A percentile compares a stretch with the other conserved stretches of the same genome.
phyloP scores from a whole-genome alignment of 202 grass and related monocot genomes.

The Schoenoplectus triqueter region DNA sequence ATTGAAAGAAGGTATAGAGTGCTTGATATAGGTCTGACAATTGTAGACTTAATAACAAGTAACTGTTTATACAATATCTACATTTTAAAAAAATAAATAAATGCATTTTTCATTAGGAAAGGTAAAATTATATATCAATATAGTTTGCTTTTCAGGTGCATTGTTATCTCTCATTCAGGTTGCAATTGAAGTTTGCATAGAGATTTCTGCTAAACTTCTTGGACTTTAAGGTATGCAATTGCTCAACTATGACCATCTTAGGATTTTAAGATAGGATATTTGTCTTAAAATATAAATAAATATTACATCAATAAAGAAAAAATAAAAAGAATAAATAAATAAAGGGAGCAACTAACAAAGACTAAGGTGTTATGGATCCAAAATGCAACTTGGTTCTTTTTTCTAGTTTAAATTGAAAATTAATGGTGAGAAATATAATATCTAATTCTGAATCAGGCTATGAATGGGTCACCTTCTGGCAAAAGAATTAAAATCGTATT shows the following conservation, averaged over 20 bases:
- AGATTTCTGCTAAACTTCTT: background rate
- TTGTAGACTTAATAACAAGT: background rate
- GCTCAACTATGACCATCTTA: background rate
- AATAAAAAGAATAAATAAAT: background rate
- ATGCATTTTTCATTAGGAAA: background rate
- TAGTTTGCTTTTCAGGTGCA: background rate
- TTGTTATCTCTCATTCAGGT: constrained; percentile 16
- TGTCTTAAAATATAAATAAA: too few species aligned
- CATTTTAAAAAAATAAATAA: too few species aligned
- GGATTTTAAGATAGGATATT: background rate
- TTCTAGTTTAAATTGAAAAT: constrained; percentile 13
- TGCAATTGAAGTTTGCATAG: background rate
- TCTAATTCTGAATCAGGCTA: constrained; percentile 47
- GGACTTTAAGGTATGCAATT: constrained; percentile 13
- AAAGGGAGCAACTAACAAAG: background rate
- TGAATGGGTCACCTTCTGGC: constrained; percentile 31
- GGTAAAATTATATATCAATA: constrained; percentile 8
- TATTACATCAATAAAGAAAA: too few species aligned
- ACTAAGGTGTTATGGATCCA: background rate
- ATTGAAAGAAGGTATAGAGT: too few species aligned
- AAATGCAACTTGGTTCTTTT: constrained; percentile 28
- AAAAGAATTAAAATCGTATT: constrained; percentile 71
- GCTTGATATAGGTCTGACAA: background rate
- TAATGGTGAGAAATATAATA: constrained; percentile 11
- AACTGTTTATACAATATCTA: background rate